Evolutionary conservation across 2,329 filamentous ascomycete genomes (phyloP).

Genomic region (Proliferodiscus dingleyae): DNA sequence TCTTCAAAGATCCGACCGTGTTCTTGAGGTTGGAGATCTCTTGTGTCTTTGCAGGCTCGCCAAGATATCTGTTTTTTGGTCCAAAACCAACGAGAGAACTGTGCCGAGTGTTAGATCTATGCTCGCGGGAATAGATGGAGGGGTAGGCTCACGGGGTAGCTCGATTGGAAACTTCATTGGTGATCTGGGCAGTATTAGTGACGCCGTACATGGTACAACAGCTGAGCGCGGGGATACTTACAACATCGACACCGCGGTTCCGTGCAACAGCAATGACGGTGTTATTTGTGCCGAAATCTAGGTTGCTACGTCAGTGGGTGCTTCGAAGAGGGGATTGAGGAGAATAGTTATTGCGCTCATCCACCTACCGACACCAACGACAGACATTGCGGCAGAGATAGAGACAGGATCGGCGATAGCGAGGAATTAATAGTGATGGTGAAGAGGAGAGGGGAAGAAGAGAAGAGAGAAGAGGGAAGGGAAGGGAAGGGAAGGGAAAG

Average conservation of each 20-base stretch:
- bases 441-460: background rate
- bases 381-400: background rate
- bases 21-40: conserved; percentile 99
- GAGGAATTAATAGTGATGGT: background rate
- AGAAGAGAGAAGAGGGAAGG: background rate
- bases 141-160: conserved; percentile 78
- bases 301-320: background rate
- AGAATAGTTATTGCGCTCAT: conserved; percentile 5
- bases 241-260: conserved; percentile 98
- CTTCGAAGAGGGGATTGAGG: too few relatives aligned
- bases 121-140: conserved; percentile 1
- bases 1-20: conserved; percentile 89
- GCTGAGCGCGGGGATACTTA: conserved; percentile 49
- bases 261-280: conserved; percentile 96
- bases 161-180: conserved; percentile 98
- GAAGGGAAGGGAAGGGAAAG: background rate
- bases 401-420: background rate
- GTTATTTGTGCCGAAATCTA: conserved; percentile 90
- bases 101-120: conserved; percentile 18
- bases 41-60: conserved; percentile 94
- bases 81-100: conserved; percentile 94
- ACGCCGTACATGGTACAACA: conserved; percentile 13
- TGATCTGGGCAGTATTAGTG: conserved; percentile 60
- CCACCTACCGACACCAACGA: conserved; percentile 16
- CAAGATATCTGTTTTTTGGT: conserved; percentile 87